phyloP scores from a whole-genome alignment of 75 land plant species.

The Isoetes taiwanensis region DNA sequence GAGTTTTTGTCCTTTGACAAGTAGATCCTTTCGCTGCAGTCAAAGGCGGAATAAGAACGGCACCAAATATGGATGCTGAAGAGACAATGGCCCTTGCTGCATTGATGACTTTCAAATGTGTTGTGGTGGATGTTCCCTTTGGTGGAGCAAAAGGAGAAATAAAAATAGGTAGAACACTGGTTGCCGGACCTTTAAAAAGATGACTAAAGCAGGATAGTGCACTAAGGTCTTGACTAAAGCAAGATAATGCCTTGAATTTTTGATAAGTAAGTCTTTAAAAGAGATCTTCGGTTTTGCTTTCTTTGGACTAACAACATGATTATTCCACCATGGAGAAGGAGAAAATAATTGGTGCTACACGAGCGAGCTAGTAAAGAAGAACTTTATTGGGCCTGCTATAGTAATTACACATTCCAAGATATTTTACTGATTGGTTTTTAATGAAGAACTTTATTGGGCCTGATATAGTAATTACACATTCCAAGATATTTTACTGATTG shows the following conservation, averaged over 20 bases:
- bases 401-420: not conserved
- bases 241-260: too few species aligned
- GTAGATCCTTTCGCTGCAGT: not conserved
- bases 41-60: slow-evolving; percentile 2
- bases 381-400: slow-evolving; percentile 4
- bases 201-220: too few species aligned
- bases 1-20: not conserved
- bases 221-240: too few species aligned
- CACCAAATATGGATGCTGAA: slow-evolving; percentile 8
- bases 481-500: too few species aligned
- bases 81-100: slow-evolving; percentile 5
- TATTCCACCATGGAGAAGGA: slow-evolving; percentile 5
- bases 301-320: too few species aligned
- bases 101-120: slow-evolving; percentile 8
- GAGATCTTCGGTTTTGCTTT: too few species aligned
- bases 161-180: slow-evolving; percentile 3
- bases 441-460: too few species aligned
- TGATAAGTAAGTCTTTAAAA: too few species aligned
- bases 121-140: not conserved
- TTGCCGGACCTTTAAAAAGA: too few species aligned
- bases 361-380: slow-evolving; percentile 5
- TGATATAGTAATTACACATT: too few species aligned
- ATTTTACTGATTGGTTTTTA: too few species aligned
- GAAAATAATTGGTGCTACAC: not conserved
- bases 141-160: slow-evolving; percentile 4